Conservation (phyloP, 345 rosid species). For the Carallia brachiata region DNA sequence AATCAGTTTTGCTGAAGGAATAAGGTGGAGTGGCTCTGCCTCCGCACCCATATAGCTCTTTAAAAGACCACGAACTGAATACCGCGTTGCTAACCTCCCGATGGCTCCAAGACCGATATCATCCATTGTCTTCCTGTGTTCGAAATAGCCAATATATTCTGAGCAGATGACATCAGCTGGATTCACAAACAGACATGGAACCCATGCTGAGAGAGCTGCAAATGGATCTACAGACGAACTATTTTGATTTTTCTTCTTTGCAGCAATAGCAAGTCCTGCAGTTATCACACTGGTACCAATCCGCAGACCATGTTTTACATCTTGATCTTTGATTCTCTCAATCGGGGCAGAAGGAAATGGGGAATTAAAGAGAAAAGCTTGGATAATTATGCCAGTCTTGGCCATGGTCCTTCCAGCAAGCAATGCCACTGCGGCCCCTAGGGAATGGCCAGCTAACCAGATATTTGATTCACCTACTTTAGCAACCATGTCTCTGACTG, state of each 20-base stretch:
- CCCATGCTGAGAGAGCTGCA: constrained; percentile 53
- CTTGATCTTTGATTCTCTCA: constrained; percentile 62
- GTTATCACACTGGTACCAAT: constrained; percentile 70
- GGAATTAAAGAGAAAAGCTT: constrained; percentile 79
- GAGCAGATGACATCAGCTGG: constrained; percentile 70
- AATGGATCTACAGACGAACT: constrained; percentile 50
- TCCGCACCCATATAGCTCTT: no score
- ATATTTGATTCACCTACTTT: constrained; percentile 58
- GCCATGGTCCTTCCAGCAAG: constrained; percentile 76
- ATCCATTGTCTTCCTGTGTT: constrained; percentile 86
- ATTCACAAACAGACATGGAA: constrained; percentile 60
- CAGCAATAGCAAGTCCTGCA: constrained; percentile 73
- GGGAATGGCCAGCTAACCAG: constrained; percentile 93
- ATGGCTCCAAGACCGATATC: constrained; percentile 72
- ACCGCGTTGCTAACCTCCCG: constrained; percentile 62
- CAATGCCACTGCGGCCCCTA: constrained; percentile 83
- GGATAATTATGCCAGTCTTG: constrained; percentile 47
- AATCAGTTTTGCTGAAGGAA: constrained; percentile 66
- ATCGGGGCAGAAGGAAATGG: constrained; percentile 77
- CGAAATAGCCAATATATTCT: constrained; percentile 80
- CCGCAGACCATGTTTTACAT: constrained; percentile 63
- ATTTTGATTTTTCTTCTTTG: constrained; percentile 32
- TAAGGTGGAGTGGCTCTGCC: constrained; percentile 70
- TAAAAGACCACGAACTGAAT: constrained; percentile 6
- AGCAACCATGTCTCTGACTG: constrained; percentile 64